These are phyloP conservation scores for Plasmodium ovale DNA, from an alignment of 169 alveolate genomes.

Conservation along the genomic window DNA sequence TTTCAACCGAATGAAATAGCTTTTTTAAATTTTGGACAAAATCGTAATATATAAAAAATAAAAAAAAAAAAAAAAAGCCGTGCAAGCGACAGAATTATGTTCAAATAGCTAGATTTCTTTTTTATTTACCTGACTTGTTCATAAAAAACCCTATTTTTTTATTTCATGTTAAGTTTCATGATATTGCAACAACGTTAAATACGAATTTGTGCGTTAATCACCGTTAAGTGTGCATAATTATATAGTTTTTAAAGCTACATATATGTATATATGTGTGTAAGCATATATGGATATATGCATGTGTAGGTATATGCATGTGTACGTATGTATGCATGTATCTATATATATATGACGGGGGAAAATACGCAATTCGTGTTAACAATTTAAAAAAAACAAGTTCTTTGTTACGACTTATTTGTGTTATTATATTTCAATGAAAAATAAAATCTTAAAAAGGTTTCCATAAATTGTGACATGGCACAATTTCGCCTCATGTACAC, in stretches of 20 bases:
- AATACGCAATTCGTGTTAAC: slow-evolving; percentile 11
- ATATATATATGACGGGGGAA: neutral
- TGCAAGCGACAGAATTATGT: too few species aligned
- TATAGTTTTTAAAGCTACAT: too few species aligned
- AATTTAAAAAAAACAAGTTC: slow-evolving; percentile 47
- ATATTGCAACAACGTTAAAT: slow-evolving; percentile 4
- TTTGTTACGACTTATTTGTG: neutral
- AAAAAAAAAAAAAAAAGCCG: neutral
- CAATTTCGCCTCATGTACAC: slow-evolving; percentile 15
- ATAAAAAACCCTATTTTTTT: slow-evolving; percentile 32
- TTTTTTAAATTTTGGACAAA: slow-evolving; percentile 14
- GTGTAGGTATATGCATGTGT: too few species aligned
- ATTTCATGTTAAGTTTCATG: neutral
- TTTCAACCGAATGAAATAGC: neutral
- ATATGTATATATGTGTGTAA: too few species aligned
- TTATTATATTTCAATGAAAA: slow-evolving; percentile 22
- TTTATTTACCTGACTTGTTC: slow-evolving; percentile 42
- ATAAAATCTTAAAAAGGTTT: slow-evolving; percentile 31
- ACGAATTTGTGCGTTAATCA: neutral
- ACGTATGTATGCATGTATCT: neutral
- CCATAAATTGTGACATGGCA: slow-evolving; percentile 17
- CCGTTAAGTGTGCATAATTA: too few species aligned
- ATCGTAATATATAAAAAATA: neutral
- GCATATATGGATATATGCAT: too few species aligned
- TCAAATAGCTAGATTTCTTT: slow-evolving; percentile 28